Percentiles rank a stretch among this genome's conserved stretches.
Conservation (phyloP, 2,329 filamentous ascomycete genomes). For the Plenodomus biglobosus region DNA sequence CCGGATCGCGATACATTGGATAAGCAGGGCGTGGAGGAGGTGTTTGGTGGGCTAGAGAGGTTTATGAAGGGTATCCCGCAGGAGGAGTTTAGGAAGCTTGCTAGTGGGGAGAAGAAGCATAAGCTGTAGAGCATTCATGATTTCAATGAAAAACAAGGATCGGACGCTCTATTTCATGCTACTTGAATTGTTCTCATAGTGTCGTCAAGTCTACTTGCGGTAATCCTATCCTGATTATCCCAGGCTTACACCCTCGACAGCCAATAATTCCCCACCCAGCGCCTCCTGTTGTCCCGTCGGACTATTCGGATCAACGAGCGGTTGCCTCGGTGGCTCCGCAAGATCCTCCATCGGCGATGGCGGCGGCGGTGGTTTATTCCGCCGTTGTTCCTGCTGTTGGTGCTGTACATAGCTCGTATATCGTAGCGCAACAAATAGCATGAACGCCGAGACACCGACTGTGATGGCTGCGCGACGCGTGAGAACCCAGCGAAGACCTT, state of each 20-base stretch:
- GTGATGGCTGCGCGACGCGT: conserved; percentile 65
- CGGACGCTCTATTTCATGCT: too few relatives aligned
- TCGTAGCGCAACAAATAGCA: conserved; percentile 48
- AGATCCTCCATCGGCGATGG: conserved; percentile 17
- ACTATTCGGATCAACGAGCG: background rate
- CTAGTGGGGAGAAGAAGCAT: conserved; percentile 87
- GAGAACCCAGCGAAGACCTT: conserved; percentile 84
- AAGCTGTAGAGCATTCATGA: conserved; percentile 65
- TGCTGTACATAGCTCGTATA: conserved; percentile 46
- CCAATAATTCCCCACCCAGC: conserved; percentile 36
- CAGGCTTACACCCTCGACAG: conserved; percentile 37
- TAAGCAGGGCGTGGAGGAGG: conserved; percentile 76
- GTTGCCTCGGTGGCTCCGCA: conserved; percentile 3
- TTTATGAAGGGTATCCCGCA: conserved; percentile 82
- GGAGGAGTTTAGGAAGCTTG: conserved; percentile 83
- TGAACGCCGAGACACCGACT: conserved; percentile 52
- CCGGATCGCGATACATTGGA: conserved; percentile 75
- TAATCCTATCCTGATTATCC: conserved; percentile 20
- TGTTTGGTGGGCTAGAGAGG: conserved; percentile 79
- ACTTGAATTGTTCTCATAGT: too few relatives aligned
- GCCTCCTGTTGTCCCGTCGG: conserved; percentile 18
- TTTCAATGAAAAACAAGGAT: background rate
- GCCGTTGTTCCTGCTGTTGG: conserved; percentile 44
- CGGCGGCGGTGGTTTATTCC: conserved; percentile 31
- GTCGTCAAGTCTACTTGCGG: too few relatives aligned